Conservation (phyloP, 2,329 filamentous ascomycete species). For the Aspergillus sclerotialis region DNA sequence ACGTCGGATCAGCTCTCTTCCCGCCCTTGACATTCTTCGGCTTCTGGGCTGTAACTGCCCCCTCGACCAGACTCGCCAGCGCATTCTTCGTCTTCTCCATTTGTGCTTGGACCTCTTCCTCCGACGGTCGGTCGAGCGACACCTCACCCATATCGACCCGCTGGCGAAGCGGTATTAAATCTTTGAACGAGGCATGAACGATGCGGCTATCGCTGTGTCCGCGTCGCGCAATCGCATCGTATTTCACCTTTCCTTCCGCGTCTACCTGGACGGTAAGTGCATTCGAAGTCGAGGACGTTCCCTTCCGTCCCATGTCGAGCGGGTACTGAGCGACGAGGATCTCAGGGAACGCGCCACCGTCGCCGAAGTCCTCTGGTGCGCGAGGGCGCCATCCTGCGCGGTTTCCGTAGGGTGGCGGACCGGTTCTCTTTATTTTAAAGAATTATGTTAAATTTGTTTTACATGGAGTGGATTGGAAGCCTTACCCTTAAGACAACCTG, state of each 20-base stretch:
- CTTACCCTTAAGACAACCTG: slow-evolving; percentile 72
- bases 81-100: slow-evolving; percentile 85
- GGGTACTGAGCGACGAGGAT: slow-evolving; percentile 92
- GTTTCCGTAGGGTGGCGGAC: slow-evolving; percentile 81
- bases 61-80: slow-evolving; percentile 71
- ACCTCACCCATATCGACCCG: slow-evolving; percentile 89
- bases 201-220: slow-evolving; percentile 79
- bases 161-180: slow-evolving; percentile 88
- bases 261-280: slow-evolving; percentile 91
- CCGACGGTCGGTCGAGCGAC: slow-evolving; percentile 73
- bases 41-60: slow-evolving; percentile 85
- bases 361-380: slow-evolving; percentile 82
- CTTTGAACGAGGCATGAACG: slow-evolving; percentile 93
- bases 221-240: slow-evolving; percentile 86
- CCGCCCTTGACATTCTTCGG: slow-evolving; percentile 88
- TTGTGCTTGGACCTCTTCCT: slow-evolving; percentile 75
- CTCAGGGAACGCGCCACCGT: slow-evolving; percentile 94
- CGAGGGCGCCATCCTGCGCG: slow-evolving; percentile 87
- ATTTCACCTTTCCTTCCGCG: slow-evolving; percentile 86
- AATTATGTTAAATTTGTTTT: too few species aligned
- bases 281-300: slow-evolving; percentile 62
- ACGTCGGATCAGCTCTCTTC: slow-evolving; percentile 78
- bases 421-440: slow-evolving; percentile 53
- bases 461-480: not conserved
- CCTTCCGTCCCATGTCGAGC: slow-evolving; percentile 85